These are phyloP conservation scores for Hortiboletus flavorubellus DNA, from an alignment of 768 basidiomycete species.

Conservation along the genomic window DNA sequence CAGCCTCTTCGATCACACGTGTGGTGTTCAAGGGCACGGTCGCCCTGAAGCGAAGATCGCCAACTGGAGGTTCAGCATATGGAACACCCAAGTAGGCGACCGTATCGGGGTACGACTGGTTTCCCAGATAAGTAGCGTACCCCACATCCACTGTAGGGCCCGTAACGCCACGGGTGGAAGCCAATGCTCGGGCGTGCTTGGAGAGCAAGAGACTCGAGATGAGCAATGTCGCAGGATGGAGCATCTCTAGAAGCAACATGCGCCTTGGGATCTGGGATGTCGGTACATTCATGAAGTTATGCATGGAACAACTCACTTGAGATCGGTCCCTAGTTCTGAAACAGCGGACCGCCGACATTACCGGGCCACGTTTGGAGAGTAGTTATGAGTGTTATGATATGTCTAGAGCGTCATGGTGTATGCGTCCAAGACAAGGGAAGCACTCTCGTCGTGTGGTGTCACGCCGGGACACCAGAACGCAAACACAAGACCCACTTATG, in stretches of 20 bases:
- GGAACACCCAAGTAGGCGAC: constrained; percentile 54
- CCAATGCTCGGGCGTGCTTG: background rate
- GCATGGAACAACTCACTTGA: background rate
- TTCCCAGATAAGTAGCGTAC: constrained; percentile 57
- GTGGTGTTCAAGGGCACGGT: constrained; percentile 50
- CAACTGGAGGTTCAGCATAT: constrained; percentile 43
- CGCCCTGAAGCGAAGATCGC: constrained; percentile 42
- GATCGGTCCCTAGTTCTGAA: background rate
- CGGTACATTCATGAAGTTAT: background rate
- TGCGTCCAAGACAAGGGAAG: background rate
- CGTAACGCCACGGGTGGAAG: background rate
- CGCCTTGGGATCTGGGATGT: background rate
- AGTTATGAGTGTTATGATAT: background rate
- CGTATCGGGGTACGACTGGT: constrained; percentile 47
- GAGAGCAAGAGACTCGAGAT: constrained; percentile 23
- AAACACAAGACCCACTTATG: background rate
- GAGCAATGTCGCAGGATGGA: background rate
- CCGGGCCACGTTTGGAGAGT: too few relatives aligned
- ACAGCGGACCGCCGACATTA: background rate
- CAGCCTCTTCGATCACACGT: constrained; percentile 36
- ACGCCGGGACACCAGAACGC: background rate
- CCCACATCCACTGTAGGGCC: constrained; percentile 48
- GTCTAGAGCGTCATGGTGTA: background rate
- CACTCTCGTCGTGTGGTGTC: too few relatives aligned
- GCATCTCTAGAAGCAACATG: background rate